These are phyloP conservation scores for Hypoxylon lienhwacheense DNA, from an alignment of 495 filamentous ascomycete genomes.

Conservation along the genomic window DNA sequence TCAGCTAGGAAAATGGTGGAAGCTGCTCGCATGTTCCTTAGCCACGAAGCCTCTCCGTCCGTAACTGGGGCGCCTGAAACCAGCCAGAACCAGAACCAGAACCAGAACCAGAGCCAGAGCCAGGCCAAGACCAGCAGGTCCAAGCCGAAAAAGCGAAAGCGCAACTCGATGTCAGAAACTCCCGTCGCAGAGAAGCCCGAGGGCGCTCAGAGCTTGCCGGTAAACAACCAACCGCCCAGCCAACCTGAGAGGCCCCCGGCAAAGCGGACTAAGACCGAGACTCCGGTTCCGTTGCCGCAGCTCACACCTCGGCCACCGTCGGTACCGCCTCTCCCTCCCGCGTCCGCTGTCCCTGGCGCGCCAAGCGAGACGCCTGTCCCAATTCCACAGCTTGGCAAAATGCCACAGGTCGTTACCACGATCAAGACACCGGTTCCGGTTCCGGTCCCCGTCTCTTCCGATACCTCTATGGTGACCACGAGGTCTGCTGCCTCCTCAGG, in stretches of 20 bases:
- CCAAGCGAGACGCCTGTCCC: slow-evolving; percentile 55
- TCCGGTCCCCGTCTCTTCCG: slow-evolving; percentile 35
- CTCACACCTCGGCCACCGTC: slow-evolving; percentile 39
- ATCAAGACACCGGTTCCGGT: slow-evolving; percentile 49
- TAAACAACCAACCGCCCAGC: slow-evolving; percentile 22
- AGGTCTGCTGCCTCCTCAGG: slow-evolving; percentile 38
- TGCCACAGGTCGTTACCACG: slow-evolving; percentile 50
- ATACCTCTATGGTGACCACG: slow-evolving; percentile 34
- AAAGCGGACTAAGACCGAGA: slow-evolving; percentile 63
- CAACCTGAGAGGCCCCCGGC: slow-evolving; percentile 40
- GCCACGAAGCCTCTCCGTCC: slow-evolving; percentile 37
- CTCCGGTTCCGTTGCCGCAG: slow-evolving; percentile 52
- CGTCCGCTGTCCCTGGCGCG: neutral
- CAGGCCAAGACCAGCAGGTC: slow-evolving; percentile 35
- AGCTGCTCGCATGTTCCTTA: slow-evolving; percentile 56
- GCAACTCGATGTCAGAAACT: slow-evolving; percentile 51
- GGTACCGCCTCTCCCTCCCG: slow-evolving; percentile 30
- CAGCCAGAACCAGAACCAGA: slow-evolving; percentile 30
- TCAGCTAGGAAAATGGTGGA: slow-evolving; percentile 59
- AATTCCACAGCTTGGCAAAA: slow-evolving; percentile 52
- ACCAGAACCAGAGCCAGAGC: slow-evolving; percentile 30
- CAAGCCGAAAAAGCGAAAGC: slow-evolving; percentile 56
- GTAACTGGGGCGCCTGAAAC: slow-evolving; percentile 25
- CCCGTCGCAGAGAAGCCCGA: slow-evolving; percentile 48
- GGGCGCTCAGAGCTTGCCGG: slow-evolving; percentile 27